A percentile compares a stretch with the other conserved stretches of the same genome.
These are phyloP conservation scores for Trametopsis cervina DNA, from an alignment of 768 basidiomycete genomes.

Conservation along the genomic window DNA sequence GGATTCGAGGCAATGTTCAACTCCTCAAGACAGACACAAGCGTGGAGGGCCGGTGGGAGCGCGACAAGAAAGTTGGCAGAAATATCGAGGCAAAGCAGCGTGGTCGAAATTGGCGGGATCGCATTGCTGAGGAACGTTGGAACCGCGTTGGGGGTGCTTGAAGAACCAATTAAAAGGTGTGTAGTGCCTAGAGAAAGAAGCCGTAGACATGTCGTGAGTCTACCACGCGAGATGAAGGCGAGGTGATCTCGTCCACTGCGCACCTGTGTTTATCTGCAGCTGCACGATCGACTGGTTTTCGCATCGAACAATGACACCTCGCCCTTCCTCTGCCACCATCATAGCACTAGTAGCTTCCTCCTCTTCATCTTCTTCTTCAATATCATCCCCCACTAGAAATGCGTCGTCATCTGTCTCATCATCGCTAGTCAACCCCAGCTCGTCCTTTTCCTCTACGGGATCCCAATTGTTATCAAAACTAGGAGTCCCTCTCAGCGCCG, in stretches of 20 bases:
- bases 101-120: conserved; percentile 66
- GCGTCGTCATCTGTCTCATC: conserved; percentile 40
- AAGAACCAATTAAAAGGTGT: conserved; percentile 85
- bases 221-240: not conserved
- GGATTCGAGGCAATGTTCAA: conserved; percentile 91
- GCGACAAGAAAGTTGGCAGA: conserved; percentile 82
- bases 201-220: not conserved
- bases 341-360: conserved; percentile 69
- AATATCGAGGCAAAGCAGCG: conserved; percentile 89
- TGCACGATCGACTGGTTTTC: conserved; percentile 53
- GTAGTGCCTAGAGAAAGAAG: conserved; percentile 63
- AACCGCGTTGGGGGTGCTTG: conserved; percentile 68
- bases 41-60: conserved; percentile 76
- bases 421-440: conserved; percentile 49
- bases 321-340: conserved; percentile 78
- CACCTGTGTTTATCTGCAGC: conserved; percentile 69
- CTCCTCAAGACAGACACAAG: conserved; percentile 82
- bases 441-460: conserved; percentile 64
- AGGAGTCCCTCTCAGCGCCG: conserved; percentile 49
- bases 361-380: conserved; percentile 36
- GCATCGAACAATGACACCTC: conserved; percentile 74
- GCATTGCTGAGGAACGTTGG: conserved; percentile 64
- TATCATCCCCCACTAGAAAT: conserved; percentile 33
- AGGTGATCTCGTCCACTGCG: conserved; percentile 20
- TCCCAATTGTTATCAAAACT: conserved; percentile 77